Percentiles rank a stretch among this genome's conserved stretches.
Evolutionary conservation across 2,329 filamentous ascomycete species (phyloP).

Genomic region (Penicillium sp.): DNA sequence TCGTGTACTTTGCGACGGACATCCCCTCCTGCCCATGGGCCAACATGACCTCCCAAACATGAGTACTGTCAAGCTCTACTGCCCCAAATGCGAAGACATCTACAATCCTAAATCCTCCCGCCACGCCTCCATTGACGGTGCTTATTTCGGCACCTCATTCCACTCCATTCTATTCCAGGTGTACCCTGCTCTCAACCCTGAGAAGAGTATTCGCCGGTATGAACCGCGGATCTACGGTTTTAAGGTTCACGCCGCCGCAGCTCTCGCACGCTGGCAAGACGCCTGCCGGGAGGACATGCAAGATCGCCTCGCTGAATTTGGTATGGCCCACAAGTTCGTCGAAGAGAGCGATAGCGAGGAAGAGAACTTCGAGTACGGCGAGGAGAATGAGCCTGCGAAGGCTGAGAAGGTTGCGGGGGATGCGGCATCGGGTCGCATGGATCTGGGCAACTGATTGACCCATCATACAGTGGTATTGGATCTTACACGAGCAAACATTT

Average conservation of each 20-base stretch:
- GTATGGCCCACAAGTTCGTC: conserved; percentile 75
- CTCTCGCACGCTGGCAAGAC: conserved; percentile 89
- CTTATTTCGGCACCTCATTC: conserved; percentile 97
- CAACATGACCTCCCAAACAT: conserved; percentile 84
- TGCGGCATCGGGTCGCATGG: conserved; percentile 40
- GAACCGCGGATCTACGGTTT: conserved; percentile 92
- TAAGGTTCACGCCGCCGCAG: conserved; percentile 86
- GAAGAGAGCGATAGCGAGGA: conserved; percentile 68
- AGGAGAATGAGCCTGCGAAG: conserved; percentile 43
- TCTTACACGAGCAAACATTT: conserved; percentile 22
- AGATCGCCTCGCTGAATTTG: conserved; percentile 67
- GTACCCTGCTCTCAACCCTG: conserved; percentile 84
- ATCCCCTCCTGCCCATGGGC: conserved; percentile 92
- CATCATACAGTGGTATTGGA: conserved; percentile 6
- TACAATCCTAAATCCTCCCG: conserved; percentile 99
- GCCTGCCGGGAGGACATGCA: conserved; percentile 79
- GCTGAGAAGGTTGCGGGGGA: conserved; percentile 31
- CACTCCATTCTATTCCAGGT: conserved; percentile 99
- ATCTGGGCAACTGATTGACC: conserved; percentile 35
- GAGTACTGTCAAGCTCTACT: conserved; percentile 96
- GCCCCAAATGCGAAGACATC: conserved; percentile 93
- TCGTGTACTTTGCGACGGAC: conserved; percentile 89
- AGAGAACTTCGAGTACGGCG: conserved; percentile 49
- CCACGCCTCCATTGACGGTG: conserved; percentile 92
- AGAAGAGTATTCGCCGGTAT: conserved; percentile 83